phyloP scores from a whole-genome alignment of 768 basidiomycete genomes.

The Leucosporidium yakuticum region DNA sequence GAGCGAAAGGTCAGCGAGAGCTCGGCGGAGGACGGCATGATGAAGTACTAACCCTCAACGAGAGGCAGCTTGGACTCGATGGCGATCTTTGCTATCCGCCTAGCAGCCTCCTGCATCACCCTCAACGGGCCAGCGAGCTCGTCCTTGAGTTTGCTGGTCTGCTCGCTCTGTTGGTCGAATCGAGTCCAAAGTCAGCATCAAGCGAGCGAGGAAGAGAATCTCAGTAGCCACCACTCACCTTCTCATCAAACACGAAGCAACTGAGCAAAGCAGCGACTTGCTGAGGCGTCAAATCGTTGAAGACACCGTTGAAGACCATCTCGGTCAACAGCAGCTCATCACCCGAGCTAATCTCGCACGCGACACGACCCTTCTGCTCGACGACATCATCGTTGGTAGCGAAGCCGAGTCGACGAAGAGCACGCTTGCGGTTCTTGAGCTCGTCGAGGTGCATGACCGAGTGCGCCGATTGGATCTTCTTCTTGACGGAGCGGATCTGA shows the following conservation, averaged over 20 bases:
- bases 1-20: not conserved
- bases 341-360: slow-evolving; percentile 95
- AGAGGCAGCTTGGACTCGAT: slow-evolving; percentile 84
- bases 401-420: slow-evolving; percentile 84
- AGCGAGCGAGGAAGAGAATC: not conserved
- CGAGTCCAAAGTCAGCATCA: not conserved
- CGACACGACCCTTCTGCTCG: slow-evolving; percentile 95
- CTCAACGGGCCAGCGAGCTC: slow-evolving; percentile 88
- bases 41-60: slow-evolving; percentile 54
- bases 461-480: slow-evolving; percentile 79
- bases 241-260: slow-evolving; percentile 96
- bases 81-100: slow-evolving; percentile 93
- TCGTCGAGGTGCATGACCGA: slow-evolving; percentile 94
- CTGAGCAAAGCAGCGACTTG: slow-evolving; percentile 90
- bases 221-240: slow-evolving; percentile 51
- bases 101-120: slow-evolving; percentile 89
- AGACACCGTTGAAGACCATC: slow-evolving; percentile 92
- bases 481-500: slow-evolving; percentile 69
- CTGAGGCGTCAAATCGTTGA: slow-evolving; percentile 82
- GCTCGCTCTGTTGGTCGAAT: slow-evolving; percentile 62
- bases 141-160: slow-evolving; percentile 76
- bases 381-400: slow-evolving; percentile 84
- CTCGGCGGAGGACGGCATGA: not conserved
- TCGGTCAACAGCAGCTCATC: slow-evolving; percentile 95
- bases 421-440: slow-evolving; percentile 89